phyloP scores from a whole-genome alignment of 139 green algal species.

The Pseudopediastrum boryanum region DNA sequence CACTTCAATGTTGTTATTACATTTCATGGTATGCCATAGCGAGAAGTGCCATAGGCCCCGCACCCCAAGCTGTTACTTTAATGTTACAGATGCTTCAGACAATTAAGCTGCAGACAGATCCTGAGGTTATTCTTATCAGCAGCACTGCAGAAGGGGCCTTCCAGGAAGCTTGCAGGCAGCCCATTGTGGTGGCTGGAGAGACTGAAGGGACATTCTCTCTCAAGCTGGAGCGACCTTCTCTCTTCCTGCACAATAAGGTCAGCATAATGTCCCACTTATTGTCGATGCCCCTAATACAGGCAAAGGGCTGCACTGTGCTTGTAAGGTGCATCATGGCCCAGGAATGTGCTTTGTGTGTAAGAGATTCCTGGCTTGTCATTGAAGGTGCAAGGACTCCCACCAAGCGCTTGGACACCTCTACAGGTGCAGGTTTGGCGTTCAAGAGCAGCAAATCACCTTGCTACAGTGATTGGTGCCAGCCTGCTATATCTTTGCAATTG shows the following conservation, averaged over 20 bases:
- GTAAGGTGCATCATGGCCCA: not conserved
- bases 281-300: not conserved
- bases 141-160: slow-evolving; percentile 52
- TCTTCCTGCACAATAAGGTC: slow-evolving; percentile 43
- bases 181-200: not conserved
- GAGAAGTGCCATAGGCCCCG: no score
- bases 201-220: not conserved
- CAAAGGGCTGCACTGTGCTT: not conserved
- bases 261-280: not conserved
- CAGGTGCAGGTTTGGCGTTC: not conserved
- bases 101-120: slow-evolving; percentile 62
- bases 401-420: not conserved
- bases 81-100: slow-evolving; percentile 57
- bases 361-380: not conserved
- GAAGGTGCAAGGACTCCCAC: not conserved
- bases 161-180: not conserved
- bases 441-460: not conserved
- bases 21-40: no score
- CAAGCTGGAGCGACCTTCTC: slow-evolving; percentile 24
- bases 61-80: not conserved
- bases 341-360: not conserved
- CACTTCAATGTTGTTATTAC: no score
- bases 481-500: not conserved
- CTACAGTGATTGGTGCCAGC: not conserved
- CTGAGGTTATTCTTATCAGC: slow-evolving; percentile 57